Percentiles rank a stretch among this genome's conserved stretches.
phyloP scores from a whole-genome alignment of 257 asterid genomes.

The Striga asiatica region DNA sequence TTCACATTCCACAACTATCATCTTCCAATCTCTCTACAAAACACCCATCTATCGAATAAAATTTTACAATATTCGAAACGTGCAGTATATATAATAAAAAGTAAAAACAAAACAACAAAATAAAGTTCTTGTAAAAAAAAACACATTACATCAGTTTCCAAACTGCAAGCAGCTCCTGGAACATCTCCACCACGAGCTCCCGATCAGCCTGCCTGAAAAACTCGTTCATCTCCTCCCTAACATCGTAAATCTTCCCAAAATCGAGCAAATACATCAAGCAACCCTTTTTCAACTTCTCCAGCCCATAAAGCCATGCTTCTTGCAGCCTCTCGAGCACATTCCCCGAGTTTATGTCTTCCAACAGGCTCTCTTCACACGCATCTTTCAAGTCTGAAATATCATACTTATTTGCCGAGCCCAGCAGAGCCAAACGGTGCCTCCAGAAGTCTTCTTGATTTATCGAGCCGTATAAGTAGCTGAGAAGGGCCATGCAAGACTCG shows the following conservation, averaged over 20 bases:
- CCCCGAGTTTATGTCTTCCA: constrained; percentile 72
- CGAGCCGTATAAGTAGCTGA: constrained; percentile 71
- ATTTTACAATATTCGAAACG: background rate
- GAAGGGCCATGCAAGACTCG: constrained; percentile 75
- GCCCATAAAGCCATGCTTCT: constrained; percentile 92
- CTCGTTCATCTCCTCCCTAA: constrained; percentile 58
- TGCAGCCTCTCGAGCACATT: constrained; percentile 92
- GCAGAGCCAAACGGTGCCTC: constrained; percentile 75
- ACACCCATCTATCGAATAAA: no score
- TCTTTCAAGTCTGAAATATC: constrained; percentile 68
- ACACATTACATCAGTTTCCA: constrained; percentile 50
- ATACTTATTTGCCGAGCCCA: constrained; percentile 86
- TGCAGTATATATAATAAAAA: background rate
- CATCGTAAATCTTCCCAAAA: constrained; percentile 83
- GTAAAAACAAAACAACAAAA: background rate
- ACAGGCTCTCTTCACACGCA: constrained; percentile 79
- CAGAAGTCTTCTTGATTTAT: constrained; percentile 78
- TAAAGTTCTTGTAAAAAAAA: background rate
- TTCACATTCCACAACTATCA: background rate
- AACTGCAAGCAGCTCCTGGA: constrained; percentile 64
- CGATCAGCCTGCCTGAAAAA: constrained; percentile 67
- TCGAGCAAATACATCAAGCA: constrained; percentile 80
- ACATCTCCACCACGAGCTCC: constrained; percentile 77
- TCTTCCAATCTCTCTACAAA: no score
- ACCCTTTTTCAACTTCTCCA: constrained; percentile 66